A percentile compares a stretch with the other conserved stretches of the same genome.
These are phyloP conservation scores for Trametopsis cervina DNA, from an alignment of 768 basidiomycete species.

Conservation along the genomic window DNA sequence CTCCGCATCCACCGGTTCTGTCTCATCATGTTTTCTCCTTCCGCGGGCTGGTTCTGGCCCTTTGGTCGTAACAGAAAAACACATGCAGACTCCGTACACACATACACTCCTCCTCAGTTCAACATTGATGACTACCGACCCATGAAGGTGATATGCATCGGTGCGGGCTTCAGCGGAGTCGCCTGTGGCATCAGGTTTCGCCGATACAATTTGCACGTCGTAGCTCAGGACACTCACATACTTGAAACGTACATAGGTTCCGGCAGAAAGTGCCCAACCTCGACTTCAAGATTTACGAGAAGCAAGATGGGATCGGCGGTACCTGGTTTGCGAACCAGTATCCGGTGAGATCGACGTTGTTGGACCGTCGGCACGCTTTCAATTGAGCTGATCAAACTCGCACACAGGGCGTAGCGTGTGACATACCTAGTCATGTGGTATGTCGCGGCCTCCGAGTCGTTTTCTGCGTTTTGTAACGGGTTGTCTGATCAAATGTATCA, in stretches of 20 bases:
- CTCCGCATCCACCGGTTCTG: no score
- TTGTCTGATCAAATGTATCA: neutral
- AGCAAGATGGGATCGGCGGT: conserved; percentile 51
- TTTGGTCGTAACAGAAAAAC: no score
- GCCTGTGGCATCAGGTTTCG: conserved; percentile 7
- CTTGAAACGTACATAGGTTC: no score
- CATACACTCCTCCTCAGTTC: neutral
- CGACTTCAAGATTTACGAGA: conserved; percentile 52
- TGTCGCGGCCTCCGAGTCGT: no score
- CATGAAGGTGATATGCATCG: conserved; percentile 8
- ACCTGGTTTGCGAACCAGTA: conserved; percentile 55
- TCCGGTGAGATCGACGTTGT: conserved; percentile 27
- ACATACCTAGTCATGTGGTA: conserved; percentile 52
- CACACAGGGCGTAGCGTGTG: conserved; percentile 46
- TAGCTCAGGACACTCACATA: no score
- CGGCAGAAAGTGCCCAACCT: conserved; percentile 47
- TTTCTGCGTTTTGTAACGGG: neutral
- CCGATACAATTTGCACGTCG: no score
- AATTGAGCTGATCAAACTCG: neutral
- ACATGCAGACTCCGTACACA: no score
- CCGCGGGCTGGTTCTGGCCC: no score
- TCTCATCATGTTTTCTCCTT: no score
- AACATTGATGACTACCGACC: conserved; percentile 9
- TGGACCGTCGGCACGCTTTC: neutral
- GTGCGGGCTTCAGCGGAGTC: conserved; percentile 11